phyloP scores from a whole-genome alignment of 176 grass and related monocot genomes.

The Paspalum vaginatum region DNA sequence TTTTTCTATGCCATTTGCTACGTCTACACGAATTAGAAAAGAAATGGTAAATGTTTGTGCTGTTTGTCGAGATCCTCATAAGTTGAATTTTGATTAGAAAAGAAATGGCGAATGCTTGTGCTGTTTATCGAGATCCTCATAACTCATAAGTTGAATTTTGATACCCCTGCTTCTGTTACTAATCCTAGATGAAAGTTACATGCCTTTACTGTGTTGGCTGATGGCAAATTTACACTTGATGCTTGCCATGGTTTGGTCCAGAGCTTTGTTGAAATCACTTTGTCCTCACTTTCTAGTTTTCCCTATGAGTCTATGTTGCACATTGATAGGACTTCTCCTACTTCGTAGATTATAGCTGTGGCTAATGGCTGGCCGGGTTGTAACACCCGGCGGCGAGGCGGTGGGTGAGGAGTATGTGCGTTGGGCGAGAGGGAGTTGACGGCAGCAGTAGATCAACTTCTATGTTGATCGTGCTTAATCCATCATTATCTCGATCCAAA shows the following conservation, averaged over 20 bases:
- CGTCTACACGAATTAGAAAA: not conserved
- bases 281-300: not conserved
- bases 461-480: too few relatives aligned
- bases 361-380: too few relatives aligned
- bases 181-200: not conserved
- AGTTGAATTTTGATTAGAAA: not conserved
- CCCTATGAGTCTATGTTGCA: not conserved
- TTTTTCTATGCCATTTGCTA: not conserved
- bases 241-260: not conserved
- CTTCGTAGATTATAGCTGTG: too few relatives aligned
- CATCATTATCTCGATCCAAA: too few relatives aligned
- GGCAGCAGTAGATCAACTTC: too few relatives aligned
- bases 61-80: conserved; percentile 7
- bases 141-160: not conserved
- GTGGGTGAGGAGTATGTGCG: too few relatives aligned
- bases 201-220: not conserved
- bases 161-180: too few relatives aligned
- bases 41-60: not conserved
- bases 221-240: not conserved
- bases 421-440: too few relatives aligned
- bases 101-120: not conserved
- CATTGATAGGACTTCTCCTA: too few relatives aligned
- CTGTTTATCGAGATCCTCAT: conserved; percentile 1
- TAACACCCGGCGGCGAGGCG: too few relatives aligned
- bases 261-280: not conserved